Percentiles rank a stretch among this genome's conserved stretches.
Evolutionary conservation across 768 basidiomycete genomes (phyloP).

Genomic region (Mrakia hoshinonis): DNA sequence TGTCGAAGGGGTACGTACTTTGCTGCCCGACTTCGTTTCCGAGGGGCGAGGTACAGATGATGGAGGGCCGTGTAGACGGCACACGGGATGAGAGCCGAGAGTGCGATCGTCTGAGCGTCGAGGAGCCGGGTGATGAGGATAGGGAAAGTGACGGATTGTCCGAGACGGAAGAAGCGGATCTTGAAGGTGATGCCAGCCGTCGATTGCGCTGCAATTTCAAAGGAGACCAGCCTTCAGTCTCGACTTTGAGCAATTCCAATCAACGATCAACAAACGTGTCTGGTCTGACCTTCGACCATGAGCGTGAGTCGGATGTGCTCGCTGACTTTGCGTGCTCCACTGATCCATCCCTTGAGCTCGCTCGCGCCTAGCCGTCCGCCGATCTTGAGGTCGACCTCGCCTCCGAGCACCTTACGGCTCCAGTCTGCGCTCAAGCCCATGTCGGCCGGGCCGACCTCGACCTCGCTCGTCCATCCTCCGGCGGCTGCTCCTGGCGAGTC

Average conservation of each 20-base stretch:
- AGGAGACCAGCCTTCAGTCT: background rate
- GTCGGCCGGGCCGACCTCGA: conserved; percentile 16
- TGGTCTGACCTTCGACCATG: conserved; percentile 14
- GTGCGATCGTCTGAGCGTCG: conserved; percentile 37
- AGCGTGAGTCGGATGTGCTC: conserved; percentile 17
- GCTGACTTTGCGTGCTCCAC: conserved; percentile 14
- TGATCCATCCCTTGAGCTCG: conserved; percentile 16
- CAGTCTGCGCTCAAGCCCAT: conserved; percentile 12
- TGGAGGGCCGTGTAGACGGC: conserved; percentile 39
- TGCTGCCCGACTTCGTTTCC: conserved; percentile 35
- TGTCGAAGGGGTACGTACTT: conserved; percentile 32
- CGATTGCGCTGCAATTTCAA: background rate
- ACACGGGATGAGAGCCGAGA: conserved; percentile 40
- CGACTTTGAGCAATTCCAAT: background rate
- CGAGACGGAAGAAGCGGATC: conserved; percentile 36
- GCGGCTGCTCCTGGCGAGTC: background rate
- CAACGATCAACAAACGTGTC: background rate
- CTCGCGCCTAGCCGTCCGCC: conserved; percentile 1
- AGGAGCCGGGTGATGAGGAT: conserved; percentile 40
- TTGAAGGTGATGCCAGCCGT: conserved; percentile 36
- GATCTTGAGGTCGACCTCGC: conserved; percentile 20
- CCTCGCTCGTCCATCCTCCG: conserved; percentile 17
- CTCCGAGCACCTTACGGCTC: conserved; percentile 4
- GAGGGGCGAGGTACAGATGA: conserved; percentile 40
- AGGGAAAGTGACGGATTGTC: conserved; percentile 39